Evolutionary conservation across 2,329 filamentous ascomycete species (phyloP), one percentile per base, ranked within the genome.

Genomic region (Arthrobotrys conoides): DNA sequence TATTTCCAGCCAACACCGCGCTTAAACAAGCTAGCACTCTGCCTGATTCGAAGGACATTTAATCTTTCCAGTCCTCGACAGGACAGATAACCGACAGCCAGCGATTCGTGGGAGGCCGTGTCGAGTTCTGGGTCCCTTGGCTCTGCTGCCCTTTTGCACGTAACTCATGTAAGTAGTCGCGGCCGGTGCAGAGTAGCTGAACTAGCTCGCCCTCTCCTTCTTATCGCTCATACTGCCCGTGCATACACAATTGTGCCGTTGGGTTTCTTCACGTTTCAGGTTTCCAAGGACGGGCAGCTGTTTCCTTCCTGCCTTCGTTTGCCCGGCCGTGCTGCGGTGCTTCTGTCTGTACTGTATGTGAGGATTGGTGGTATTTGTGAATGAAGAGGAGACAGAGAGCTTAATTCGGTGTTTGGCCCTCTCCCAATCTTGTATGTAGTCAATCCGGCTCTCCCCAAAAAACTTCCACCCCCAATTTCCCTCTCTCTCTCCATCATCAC

Each of bases 71-170:
- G 51, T 49, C 24, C 36, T 68, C 65, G 65, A 70, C 65, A 70
- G 72, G 72, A 65, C 72, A 76, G 72, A 76, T 76, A 76, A 70
- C 65, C 72, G 72, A 76, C 72, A 66, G 48, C 59, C 72, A 65
- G 65, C 71, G 65, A 76, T 70, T 76, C 71, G 65, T 70, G 53
- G 64, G 64, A 65, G 48, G 68, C 68, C 64, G 63, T 55, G 38
- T 64, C 59, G 59, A 48, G 69, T 64, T 64, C 69, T 72, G 69
- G 69, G 65, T 65, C 69, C 59, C 59, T 72, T 65, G 69, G 59
- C 69, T 24, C 9, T 18, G 55, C 55, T 53, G 18, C 38, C 38
- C 38, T 36, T 63, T 64, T 64, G 59, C 38, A 48, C 38, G 16
- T 30, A 44, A n/a, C 41, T 46, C 41, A 30, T 14, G 49, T 41